Evolutionary conservation across 306 rosid species (phyloP).

Genomic region (Begonia fuchsioides): DNA sequence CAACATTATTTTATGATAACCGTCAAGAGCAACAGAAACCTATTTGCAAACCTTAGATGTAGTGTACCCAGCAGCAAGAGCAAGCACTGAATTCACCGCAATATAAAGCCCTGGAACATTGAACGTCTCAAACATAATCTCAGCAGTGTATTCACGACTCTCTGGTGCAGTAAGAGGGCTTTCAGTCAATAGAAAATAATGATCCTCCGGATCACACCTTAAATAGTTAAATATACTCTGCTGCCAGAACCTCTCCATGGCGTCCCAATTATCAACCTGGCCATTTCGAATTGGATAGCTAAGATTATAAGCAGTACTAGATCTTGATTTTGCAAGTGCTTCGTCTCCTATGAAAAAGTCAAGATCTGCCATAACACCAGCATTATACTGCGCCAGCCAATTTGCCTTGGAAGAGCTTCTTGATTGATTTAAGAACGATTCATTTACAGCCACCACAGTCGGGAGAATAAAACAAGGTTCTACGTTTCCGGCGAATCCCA

Average conservation of each 20-base stretch:
- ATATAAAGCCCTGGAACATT: slow-evolving; percentile 96
- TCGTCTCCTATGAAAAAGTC: slow-evolving; percentile 98
- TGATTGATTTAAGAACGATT: slow-evolving; percentile 70
- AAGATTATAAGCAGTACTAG: slow-evolving; percentile 73
- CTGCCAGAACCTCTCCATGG: slow-evolving; percentile 99
- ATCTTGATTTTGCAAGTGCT: slow-evolving; percentile 62
- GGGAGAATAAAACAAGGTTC: slow-evolving; percentile 90
- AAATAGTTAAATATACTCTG: slow-evolving; percentile 83
- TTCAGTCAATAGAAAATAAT: slow-evolving; percentile 85
- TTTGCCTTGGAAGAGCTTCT: slow-evolving; percentile 58
- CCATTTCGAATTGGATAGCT: slow-evolving; percentile 76
- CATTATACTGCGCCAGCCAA: slow-evolving; percentile 84
- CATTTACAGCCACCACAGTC: slow-evolving; percentile 77
- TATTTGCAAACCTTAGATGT: slow-evolving; percentile 73
- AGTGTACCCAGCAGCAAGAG: slow-evolving; percentile 98
- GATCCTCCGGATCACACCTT: slow-evolving; percentile 99
- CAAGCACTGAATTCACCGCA: slow-evolving; percentile 94
- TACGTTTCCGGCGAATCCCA: slow-evolving; percentile 96
- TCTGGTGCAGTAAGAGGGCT: slow-evolving; percentile 95
- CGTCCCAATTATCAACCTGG: slow-evolving; percentile 93
- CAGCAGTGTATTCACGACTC: slow-evolving; percentile 94
- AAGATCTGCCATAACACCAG: slow-evolving; percentile 99
- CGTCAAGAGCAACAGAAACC: background rate
- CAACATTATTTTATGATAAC: background rate
- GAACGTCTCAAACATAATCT: slow-evolving; percentile 97